Conservation (phyloP, 2,329 filamentous ascomycete genomes). For the Huntiella abstrusa region DNA sequence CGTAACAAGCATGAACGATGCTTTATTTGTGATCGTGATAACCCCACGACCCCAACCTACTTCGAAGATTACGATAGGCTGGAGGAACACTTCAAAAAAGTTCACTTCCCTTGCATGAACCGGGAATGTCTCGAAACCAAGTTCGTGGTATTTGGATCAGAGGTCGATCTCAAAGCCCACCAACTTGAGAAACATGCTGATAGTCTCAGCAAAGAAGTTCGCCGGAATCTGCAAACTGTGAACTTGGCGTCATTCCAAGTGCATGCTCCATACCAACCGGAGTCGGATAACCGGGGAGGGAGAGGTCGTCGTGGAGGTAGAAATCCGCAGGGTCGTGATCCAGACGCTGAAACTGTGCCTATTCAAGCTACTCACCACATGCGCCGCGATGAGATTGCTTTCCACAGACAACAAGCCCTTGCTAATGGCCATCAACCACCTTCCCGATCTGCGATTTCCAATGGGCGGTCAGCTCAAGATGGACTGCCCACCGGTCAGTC, state of each 20-base stretch:
- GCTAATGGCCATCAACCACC: conserved; percentile 53
- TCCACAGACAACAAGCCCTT: conserved; percentile 80
- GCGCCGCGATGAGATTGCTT: conserved; percentile 72
- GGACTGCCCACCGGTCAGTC: not conserved
- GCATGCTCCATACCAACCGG: conserved; percentile 48
- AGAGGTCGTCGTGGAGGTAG: conserved; percentile 23
- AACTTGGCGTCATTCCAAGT: conserved; percentile 77
- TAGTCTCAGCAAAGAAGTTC: conserved; percentile 61
- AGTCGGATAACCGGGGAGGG: conserved; percentile 22
- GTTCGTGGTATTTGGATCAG: conserved; percentile 88
- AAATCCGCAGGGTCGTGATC: conserved; percentile 21
- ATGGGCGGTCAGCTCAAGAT: conserved; percentile 9
- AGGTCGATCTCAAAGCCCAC: conserved; percentile 89
- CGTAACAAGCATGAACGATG: conserved; percentile 87
- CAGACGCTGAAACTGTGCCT: conserved; percentile 44
- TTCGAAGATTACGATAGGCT: conserved; percentile 76
- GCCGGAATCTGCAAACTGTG: conserved; percentile 67
- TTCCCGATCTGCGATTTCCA: conserved; percentile 12
- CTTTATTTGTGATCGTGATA: conserved; percentile 69
- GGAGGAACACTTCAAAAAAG: conserved; percentile 69
- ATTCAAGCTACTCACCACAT: conserved; percentile 57
- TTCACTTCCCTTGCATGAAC: conserved; percentile 74
- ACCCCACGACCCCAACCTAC: conserved; percentile 63
- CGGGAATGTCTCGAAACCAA: conserved; percentile 88
- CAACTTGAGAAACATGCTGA: conserved; percentile 68